A percentile compares a stretch with the other conserved stretches of the same genome.
Conservation (phyloP, 441 rosid genomes). For the Kokia cookei region DNA sequence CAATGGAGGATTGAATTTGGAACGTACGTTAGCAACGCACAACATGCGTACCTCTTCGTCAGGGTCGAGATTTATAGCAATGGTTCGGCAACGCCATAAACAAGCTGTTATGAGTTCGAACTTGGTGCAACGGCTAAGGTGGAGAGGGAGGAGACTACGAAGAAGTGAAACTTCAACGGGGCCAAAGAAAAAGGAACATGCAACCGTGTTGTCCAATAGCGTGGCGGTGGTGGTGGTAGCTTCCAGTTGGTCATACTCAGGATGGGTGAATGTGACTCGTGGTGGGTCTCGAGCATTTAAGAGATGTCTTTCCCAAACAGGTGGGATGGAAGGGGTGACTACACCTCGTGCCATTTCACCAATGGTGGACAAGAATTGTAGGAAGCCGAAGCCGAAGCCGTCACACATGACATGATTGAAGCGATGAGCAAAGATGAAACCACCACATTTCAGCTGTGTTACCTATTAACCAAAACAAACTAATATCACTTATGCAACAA, state of each 20-base stretch:
- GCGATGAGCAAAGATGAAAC: conserved; percentile 37
- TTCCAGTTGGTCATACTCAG: conserved; percentile 23
- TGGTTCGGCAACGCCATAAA: conserved; percentile 51
- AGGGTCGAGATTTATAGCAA: conserved; percentile 34
- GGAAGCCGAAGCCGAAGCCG: conserved; percentile 22
- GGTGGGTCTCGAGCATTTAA: conserved; percentile 29
- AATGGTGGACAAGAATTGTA: conserved; percentile 30
- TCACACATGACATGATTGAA: conserved; percentile 42
- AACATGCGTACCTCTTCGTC: conserved; percentile 35
- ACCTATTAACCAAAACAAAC: background rate
- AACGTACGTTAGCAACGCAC: conserved; percentile 23
- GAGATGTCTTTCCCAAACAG: conserved; percentile 37
- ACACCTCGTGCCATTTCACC: conserved; percentile 37
- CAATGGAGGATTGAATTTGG: conserved; percentile 26
- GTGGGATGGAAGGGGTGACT: conserved; percentile 20
- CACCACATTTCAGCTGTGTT: conserved; percentile 35
- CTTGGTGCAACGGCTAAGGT: conserved; percentile 19
- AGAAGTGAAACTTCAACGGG: conserved; percentile 22
- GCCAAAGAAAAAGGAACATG: conserved; percentile 40
- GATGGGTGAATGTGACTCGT: conserved; percentile 27
- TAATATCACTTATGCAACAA: too few species aligned
- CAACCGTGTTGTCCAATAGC: conserved; percentile 18
- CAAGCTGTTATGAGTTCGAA: conserved; percentile 46
- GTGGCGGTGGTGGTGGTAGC: conserved; percentile 3
- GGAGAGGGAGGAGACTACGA: conserved; percentile 12